Evolutionary conservation across 306 rosid genomes (phyloP).

Genomic region (Erythrophleum fordii): DNA sequence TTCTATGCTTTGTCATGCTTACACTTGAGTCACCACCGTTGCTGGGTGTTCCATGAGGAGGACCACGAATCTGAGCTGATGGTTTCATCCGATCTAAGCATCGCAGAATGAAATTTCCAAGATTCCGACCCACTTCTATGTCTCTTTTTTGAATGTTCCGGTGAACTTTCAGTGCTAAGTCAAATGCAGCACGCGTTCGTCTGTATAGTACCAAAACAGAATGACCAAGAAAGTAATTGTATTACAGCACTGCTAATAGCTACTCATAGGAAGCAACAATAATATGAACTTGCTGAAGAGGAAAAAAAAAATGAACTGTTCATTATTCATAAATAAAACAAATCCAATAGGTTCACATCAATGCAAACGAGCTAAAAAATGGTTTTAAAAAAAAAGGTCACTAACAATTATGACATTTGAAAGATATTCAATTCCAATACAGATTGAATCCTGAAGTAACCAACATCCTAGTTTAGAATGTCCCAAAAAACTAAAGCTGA

Average conservation of each 20-base stretch:
- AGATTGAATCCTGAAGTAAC: slow-evolving; percentile 9
- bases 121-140: slow-evolving; percentile 80
- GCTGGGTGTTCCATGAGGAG: slow-evolving; percentile 26
- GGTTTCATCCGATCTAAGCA: slow-evolving; percentile 82
- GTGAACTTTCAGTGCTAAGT: slow-evolving; percentile 70
- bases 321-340: neutral
- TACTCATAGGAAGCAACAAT: neutral
- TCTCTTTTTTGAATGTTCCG: slow-evolving; percentile 80
- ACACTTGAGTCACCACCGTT: slow-evolving; percentile 40
- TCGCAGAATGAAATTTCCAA: slow-evolving; percentile 81
- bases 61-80: slow-evolving; percentile 78
- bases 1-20: slow-evolving; percentile 42
- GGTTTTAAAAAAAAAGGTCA: neutral
- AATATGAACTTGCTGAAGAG: neutral
- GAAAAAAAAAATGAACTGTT: slow-evolving; percentile 1
- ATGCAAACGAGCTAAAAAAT: neutral
- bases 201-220: slow-evolving; percentile 49
- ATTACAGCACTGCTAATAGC: neutral
- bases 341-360: neutral
- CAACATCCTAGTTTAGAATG: slow-evolving; percentile 2
- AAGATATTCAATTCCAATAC: neutral
- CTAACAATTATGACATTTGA: neutral
- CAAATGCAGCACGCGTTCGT: slow-evolving; percentile 77
- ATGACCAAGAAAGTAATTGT: neutral
- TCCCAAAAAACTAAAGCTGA: slow-evolving; percentile 5